Base-by-base conservation (phyloP, 1,284 basidiomycete genomes). In the Cerrena zonata region DNA sequence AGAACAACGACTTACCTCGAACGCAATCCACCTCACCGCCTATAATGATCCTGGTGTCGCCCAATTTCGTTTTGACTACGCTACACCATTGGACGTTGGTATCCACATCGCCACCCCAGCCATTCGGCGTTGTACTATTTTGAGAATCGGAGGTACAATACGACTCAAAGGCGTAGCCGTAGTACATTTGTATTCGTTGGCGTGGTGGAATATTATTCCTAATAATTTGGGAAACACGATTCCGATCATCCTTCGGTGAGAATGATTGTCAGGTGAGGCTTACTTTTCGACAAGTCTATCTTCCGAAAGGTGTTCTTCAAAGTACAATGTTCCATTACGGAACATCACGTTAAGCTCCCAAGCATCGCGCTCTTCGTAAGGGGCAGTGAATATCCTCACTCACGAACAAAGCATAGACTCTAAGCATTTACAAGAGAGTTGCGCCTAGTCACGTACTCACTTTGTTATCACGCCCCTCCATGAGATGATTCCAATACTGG, bases 11-110 rank as follows among this genome's bases (percentile, higher is more conserved):
- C 76, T 54, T 53, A 90, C 89, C 86, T 63, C 82, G 73, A 15
- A 95, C 85, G 61, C 94, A 97, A 66, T 99, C 94, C 1, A 97
- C 94, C 68, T 98, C 94, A 12, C 95, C 95, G 0, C 94, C 94
- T 27, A 97, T 82, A 48, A 95, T 74, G 44, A 96, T 72, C n/a
- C 92, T 79, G 34, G 79, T 79, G 47, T 83, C 76, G 0, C 87
- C 91, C 3, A 97, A 78, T 53, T 91, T 91, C 2, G 92, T 93
- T 64, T 91, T 89, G 42, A 95, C 89, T 23, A 99, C 84, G 55
- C 84, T 87, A 64, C 94, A 97, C 94, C 94, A 98, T 65, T 97
- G 94, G 0, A 91, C 82, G 62, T 97, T 97, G 3, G 91, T 96
- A 64, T 98, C 83, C 7, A 97, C 91, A 55, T 90, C 84, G 0